These are phyloP conservation scores for Oryza officinalis DNA, from an alignment of 176 grass and related monocot species.

Conservation along the genomic window DNA sequence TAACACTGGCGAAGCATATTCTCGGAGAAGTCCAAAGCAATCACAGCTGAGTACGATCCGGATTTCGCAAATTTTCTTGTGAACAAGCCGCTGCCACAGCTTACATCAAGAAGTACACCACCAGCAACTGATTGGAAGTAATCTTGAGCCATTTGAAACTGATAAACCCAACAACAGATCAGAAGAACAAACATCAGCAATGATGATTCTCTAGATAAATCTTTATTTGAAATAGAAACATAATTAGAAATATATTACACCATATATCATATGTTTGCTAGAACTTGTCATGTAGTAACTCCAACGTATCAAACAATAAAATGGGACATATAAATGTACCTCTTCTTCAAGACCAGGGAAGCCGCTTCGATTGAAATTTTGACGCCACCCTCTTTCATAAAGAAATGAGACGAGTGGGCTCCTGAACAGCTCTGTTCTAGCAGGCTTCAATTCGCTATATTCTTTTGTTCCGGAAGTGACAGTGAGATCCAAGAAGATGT, in stretches of 20 bases:
- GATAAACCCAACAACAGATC: slow-evolving; percentile 38
- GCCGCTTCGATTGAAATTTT: slow-evolving; percentile 86
- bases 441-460: slow-evolving; percentile 79
- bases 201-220: background rate
- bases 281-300: background rate
- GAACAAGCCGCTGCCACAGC: slow-evolving; percentile 93
- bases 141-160: slow-evolving; percentile 96
- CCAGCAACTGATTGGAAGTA: slow-evolving; percentile 74
- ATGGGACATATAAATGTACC: slow-evolving; percentile 41
- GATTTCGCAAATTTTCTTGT: slow-evolving; percentile 88
- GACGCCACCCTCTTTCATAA: slow-evolving; percentile 97
- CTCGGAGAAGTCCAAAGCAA: slow-evolving; percentile 94
- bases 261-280: background rate
- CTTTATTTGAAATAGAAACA: background rate
- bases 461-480: slow-evolving; percentile 84
- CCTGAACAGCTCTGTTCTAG: slow-evolving; percentile 95
- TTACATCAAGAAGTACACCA: slow-evolving; percentile 81
- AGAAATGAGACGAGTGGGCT: slow-evolving; percentile 82
- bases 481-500: slow-evolving; percentile 88
- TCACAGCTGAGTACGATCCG: slow-evolving; percentile 77
- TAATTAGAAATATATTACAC: background rate
- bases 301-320: background rate
- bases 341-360: slow-evolving; percentile 96
- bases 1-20: slow-evolving; percentile 98
- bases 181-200: slow-evolving; percentile 22